Conservation (phyloP, 2,329 filamentous ascomycete genomes). For the Nothophoma quercina region DNA sequence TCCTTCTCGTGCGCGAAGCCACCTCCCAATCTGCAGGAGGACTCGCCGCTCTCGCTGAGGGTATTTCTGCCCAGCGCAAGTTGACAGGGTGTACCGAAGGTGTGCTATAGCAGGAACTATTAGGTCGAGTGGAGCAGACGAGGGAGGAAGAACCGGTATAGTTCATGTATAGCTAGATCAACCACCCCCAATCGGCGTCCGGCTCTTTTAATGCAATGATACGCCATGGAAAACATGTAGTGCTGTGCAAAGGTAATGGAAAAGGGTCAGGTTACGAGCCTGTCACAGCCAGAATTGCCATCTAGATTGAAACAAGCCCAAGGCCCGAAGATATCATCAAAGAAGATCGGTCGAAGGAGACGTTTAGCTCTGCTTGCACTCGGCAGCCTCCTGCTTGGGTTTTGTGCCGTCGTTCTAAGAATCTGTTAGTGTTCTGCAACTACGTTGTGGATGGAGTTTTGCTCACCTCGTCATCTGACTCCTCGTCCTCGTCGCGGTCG, state of each 20-base stretch:
- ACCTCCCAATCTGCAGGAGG: too few relatives aligned
- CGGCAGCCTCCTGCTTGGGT: slow-evolving; percentile 55
- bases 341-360: slow-evolving; percentile 27
- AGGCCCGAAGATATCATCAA: slow-evolving; percentile 28
- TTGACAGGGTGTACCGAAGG: background rate
- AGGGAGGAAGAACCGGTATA: slow-evolving; percentile 30
- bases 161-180: slow-evolving; percentile 37
- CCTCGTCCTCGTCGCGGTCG: slow-evolving; percentile 76
- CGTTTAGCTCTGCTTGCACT: slow-evolving; percentile 55
- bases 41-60: too few relatives aligned
- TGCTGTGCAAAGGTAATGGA: slow-evolving; percentile 24
- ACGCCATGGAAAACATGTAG: slow-evolving; percentile 36
- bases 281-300: slow-evolving; percentile 26
- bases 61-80: background rate
- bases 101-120: slow-evolving; percentile 14
- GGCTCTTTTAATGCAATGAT: slow-evolving; percentile 40
- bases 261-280: slow-evolving; percentile 21
- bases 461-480: slow-evolving; percentile 52
- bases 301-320: slow-evolving; percentile 41
- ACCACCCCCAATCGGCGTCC: slow-evolving; percentile 27
- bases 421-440: slow-evolving; percentile 21
- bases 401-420: slow-evolving; percentile 51
- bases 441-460: background rate
- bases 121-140: slow-evolving; percentile 19
- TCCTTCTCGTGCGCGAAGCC: background rate